Evolutionary conservation across 164 flowering plant species (phyloP), one percentile per base, ranked within the genome.

Genomic region (Buxus sempervirens): DNA sequence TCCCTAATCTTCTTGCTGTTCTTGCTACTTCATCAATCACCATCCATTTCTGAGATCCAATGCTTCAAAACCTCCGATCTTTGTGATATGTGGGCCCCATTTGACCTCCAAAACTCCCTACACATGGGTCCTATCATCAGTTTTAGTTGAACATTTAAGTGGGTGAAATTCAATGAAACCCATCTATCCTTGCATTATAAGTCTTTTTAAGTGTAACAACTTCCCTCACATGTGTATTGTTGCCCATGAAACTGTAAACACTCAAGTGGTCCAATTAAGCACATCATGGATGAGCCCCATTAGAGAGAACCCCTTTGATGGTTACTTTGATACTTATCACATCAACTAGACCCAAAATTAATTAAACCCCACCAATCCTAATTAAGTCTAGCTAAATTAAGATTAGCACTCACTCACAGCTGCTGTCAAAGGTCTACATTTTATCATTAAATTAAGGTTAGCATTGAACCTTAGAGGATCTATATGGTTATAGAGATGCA

Each of bases 221-320:
- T 12, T 19, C 25, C 58, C 27, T 62, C 38, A 59, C 18, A 67
- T 56, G 61, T 19, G 54, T 64, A 36, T 22, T 59, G 38, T 42
- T 69, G 16, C 59, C 9, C 5, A 58, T 58, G 36, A 26, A 58
- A 18, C 38, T 18, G 42, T 7, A 57, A 23, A 26, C 54, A 6
- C 13, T 25, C 26, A 20, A 16, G 72, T 54, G 72, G 72, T 69
- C 72, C 66, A 69, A 6, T 54, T 67, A 41, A 22, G 62, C 38
- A 51, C 54, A 56, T 24, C 55, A 42, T 63, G 55, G 62, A 25
- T 70, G 63, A 41, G 63, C 38, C 59, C 38, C 60, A 26, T 61
- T 61, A 38, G 25, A 10, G 64, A 36, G 53, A 41, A n/a, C 13
- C 16, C 13, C 14, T 4, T 19, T 7, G 6, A 42, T 41, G 53